These are phyloP conservation scores for Bjerkandera adusta DNA, from an alignment of 1,284 basidiomycete genomes.

Conservation along the genomic window DNA sequence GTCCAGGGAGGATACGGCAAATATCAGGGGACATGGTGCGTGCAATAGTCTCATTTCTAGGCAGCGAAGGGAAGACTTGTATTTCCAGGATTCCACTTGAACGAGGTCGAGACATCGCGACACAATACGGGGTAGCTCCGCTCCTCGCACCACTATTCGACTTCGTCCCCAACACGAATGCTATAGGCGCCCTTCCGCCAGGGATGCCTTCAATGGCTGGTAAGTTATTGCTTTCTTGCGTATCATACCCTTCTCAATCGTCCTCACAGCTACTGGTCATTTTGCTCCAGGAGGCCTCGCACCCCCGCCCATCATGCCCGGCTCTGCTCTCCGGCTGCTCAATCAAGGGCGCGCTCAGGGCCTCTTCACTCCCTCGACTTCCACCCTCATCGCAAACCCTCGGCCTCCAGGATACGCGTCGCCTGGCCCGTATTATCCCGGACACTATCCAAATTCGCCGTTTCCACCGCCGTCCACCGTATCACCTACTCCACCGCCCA, in stretches of 20 bases:
- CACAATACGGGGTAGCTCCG: slow-evolving; percentile 86
- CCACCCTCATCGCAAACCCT: slow-evolving; percentile 38
- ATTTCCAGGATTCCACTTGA: slow-evolving; percentile 85
- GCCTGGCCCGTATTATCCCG: slow-evolving; percentile 30
- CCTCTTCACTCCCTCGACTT: slow-evolving; percentile 78
- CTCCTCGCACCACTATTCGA: slow-evolving; percentile 89
- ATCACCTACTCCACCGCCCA: slow-evolving; percentile 61
- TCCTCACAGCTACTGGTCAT: slow-evolving; percentile 34
- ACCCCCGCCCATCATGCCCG: slow-evolving; percentile 77
- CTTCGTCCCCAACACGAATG: slow-evolving; percentile 77
- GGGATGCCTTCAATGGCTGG: slow-evolving; percentile 36
- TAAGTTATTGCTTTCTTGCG: not conserved
- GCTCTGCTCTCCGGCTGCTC: slow-evolving; percentile 74
- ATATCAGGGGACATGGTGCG: slow-evolving; percentile 98
- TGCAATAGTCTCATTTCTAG: slow-evolving; percentile 8
- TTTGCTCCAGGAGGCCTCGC: slow-evolving; percentile 58
- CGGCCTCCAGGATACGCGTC: slow-evolving; percentile 35
- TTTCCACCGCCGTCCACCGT: slow-evolving; percentile 26
- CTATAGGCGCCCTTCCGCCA: slow-evolving; percentile 55
- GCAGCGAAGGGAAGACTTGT: too few relatives aligned
- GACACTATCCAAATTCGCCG: slow-evolving; percentile 46
- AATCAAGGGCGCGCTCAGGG: slow-evolving; percentile 85
- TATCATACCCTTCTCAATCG: slow-evolving; percentile 38
- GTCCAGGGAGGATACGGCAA: slow-evolving; percentile 99
- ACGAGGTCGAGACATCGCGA: slow-evolving; percentile 84